A percentile compares a stretch with the other conserved stretches of the same genome.
These are phyloP conservation scores for Kwoniella dejecticola DNA, from an alignment of 768 basidiomycete genomes.

Conservation along the genomic window DNA sequence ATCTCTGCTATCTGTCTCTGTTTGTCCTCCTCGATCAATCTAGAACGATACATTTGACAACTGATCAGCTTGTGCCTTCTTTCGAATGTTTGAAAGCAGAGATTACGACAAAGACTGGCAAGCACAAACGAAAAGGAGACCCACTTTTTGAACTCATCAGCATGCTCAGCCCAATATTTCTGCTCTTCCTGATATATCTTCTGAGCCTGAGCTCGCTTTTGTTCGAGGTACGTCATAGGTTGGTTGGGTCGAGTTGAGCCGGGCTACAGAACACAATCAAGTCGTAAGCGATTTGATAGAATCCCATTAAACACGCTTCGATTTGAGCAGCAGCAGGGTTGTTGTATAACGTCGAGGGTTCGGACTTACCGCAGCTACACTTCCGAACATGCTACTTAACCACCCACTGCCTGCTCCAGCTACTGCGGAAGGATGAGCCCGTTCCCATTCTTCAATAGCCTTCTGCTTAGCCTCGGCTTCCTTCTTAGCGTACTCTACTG, in stretches of 20 bases:
- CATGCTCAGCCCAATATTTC: conserved; percentile 54
- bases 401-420: conserved; percentile 38
- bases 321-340: no score
- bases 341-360: no score
- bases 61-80: no score
- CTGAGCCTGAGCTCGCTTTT: conserved; percentile 54
- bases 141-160: conserved; percentile 54
- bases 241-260: conserved; percentile 46
- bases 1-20: conserved; percentile 55
- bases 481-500: conserved; percentile 81
- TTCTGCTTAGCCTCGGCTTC: conserved; percentile 79
- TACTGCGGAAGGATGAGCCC: conserved; percentile 49
- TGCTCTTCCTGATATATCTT: conserved; percentile 54
- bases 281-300: not conserved
- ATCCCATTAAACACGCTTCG: no score
- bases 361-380: conserved; percentile 48
- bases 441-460: conserved; percentile 80
- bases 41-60: conserved; percentile 13
- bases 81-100: no score
- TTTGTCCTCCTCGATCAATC: conserved; percentile 55
- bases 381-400: conserved; percentile 46
- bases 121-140: conserved; percentile 12
- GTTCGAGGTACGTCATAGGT: conserved; percentile 55
- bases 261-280: conserved; percentile 25
- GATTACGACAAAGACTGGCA: not conserved